Evolutionary conservation across 768 basidiomycete species (phyloP), one percentile per base, ranked within the genome.

Genomic region (Mycena amicta): DNA sequence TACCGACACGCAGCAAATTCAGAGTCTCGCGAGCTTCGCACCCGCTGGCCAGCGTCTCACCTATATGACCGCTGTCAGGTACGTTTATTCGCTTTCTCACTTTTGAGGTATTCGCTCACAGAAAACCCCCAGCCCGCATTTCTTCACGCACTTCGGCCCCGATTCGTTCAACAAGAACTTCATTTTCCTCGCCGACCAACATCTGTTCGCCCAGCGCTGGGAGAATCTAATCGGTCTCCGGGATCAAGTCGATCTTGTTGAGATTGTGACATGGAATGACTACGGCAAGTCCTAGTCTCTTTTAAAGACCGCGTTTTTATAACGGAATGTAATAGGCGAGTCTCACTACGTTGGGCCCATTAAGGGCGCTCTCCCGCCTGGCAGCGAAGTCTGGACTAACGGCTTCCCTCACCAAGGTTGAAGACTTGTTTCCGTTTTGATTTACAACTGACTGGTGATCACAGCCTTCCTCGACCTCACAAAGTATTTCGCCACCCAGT

Each of bases 71-170:
- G 75, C 87, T 15, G 84, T 45, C 8, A 18, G 8, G 33, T 37
- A 37, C 18, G 33, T 37, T 37, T 18, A 8, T 37, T 37, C 33
- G 33, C 33, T 37, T 37, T 8, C 33, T 18, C 33, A 37, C n/a
- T n/a, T n/a, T n/a, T n/a, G n/a, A 37, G 18, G 33, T 37, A 18
- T 37, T 18, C 18, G 8, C 33, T 37, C 8, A 37, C 8, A 18
- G 8, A 18, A 37, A 8, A 8, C 33, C 18, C 18, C 18, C 33
- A 16, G 15, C 43, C 43, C 43, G 13, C 22, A 23, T 83, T 92
- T 92, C 76, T 92, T 89, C 70, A 89, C 90, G 2, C 89, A 92
- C 68, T 92, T 90, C 67, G 79, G 84, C 26, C 71, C 77, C 12
- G 70, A 90, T 52, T 77, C 82, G 2, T 90, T 81, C 68, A 83